Evolutionary conservation across 2,329 filamentous ascomycete species (phyloP), one percentile per base, ranked within the genome.

Genomic region (Fusarium circinatum): DNA sequence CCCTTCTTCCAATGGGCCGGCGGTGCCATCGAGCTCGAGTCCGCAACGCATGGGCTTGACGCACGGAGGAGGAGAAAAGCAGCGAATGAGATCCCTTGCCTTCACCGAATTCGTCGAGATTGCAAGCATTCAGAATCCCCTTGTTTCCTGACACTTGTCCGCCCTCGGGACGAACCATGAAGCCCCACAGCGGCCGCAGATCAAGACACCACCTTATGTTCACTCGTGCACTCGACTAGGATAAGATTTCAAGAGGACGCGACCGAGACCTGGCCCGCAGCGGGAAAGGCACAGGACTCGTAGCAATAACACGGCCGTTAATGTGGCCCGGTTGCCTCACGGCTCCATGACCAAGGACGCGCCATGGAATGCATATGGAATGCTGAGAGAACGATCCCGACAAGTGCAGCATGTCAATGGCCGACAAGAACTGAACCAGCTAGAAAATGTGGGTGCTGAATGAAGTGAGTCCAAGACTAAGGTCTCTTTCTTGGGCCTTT

Each of bases 121-220:
- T 74, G 70, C 72, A 73, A 78, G 79, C 78, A 74, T 78, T 78
- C 70, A 75, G 77, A 73, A 76, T 78, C 64, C 75, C 76, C 78
- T 79, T 76, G 77, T 75, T 75, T 76, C 70, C 72, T 82, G 80
- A 83, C 81, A 82, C 77, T 82, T 82, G 80, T 81, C 79, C 75
- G 75, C 73, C 77, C 68, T 79, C 77, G 79, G 80, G 78, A 83
- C 79, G 80, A 83, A 82, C 80, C 78, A 83, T 78, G 70, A 78
- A 58, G 80, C 78, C 80, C 83, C 81, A 83, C 83, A 79, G 69
- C 76, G 82, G 82, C 81, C 82, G 83, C 83, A 83, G 78, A 80
- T 81, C 79, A 76, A 80, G 79, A 73, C 80, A 77, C 81, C 79
- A 75, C 73, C 73, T 77, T 72, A 73, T 77, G 69, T 73, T 64